A percentile compares a stretch with the other conserved stretches of the same genome.
Conservation (phyloP, 2,329 filamentous ascomycete species). For the Aspergillus persii region DNA sequence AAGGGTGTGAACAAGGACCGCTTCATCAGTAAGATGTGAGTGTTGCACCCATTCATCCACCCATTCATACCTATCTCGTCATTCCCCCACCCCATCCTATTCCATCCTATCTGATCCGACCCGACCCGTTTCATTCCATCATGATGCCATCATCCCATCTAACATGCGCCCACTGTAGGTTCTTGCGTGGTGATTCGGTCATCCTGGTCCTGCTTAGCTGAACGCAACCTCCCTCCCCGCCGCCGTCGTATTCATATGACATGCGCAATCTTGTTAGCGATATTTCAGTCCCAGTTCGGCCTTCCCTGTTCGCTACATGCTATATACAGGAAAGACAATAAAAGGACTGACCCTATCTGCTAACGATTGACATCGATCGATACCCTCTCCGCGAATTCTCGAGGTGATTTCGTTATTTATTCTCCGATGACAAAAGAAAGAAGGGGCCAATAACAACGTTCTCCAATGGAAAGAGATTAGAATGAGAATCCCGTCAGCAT, state of each 20-base stretch:
- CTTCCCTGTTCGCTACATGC: neutral
- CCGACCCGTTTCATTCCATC: neutral
- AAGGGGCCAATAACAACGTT: neutral
- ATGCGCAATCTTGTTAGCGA: slow-evolving; percentile 6
- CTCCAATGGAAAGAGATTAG: too few species aligned
- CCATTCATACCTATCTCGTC: neutral
- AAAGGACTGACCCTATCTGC: slow-evolving; percentile 1
- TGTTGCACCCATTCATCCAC: neutral
- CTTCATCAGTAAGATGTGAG: slow-evolving; percentile 95
- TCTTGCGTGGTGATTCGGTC: slow-evolving; percentile 81
- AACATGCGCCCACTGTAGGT: slow-evolving; percentile 52
- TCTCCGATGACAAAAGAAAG: neutral
- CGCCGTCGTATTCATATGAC: slow-evolving; percentile 9
- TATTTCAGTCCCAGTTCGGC: neutral
- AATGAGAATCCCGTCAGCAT: too few species aligned
- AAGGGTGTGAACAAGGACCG: slow-evolving; percentile 98
- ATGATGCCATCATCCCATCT: neutral
- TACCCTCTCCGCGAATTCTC: slow-evolving; percentile 23
- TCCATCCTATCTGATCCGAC: neutral
- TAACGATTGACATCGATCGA: slow-evolving; percentile 29
- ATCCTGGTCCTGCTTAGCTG: slow-evolving; percentile 82
- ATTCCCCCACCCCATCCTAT: neutral
- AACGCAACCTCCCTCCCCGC: slow-evolving; percentile 17
- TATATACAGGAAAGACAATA: slow-evolving; percentile 2
- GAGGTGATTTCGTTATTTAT: neutral